Evolutionary conservation across 148 eudicot species (phyloP).

Genomic region (Rheum nobile): DNA sequence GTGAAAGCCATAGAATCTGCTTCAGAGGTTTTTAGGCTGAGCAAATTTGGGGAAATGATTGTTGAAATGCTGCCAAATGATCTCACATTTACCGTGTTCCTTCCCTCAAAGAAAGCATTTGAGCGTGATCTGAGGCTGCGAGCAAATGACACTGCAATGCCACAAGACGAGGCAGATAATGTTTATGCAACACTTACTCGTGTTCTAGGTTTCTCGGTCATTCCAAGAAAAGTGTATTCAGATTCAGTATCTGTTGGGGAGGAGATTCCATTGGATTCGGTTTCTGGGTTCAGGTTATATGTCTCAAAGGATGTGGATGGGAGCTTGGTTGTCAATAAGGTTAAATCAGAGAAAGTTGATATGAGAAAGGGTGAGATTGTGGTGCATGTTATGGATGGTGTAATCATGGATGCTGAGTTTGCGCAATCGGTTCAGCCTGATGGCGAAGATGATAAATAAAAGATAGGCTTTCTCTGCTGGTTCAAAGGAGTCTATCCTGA

Average conservation of each 20-base stretch:
- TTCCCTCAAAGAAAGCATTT: constrained; percentile 60
- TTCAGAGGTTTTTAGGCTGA: constrained; percentile 9
- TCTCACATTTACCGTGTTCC: constrained; percentile 68
- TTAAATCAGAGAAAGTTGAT: constrained; percentile 36
- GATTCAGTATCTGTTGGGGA: constrained; percentile 27
- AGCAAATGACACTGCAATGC: constrained; percentile 19
- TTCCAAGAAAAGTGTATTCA: constrained; percentile 46
- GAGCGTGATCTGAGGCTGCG: constrained; percentile 44
- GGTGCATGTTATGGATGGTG: constrained; percentile 79
- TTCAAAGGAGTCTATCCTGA: too few species aligned
- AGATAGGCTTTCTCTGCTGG: not conserved
- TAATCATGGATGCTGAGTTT: constrained; percentile 76
- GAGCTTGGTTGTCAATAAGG: constrained; percentile 48
- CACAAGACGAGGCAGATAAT: constrained; percentile 27
- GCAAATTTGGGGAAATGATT: constrained; percentile 53
- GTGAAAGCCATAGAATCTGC: constrained; percentile 5
- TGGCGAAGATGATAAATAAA: constrained; percentile 19
- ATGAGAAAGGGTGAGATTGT: constrained; percentile 38
- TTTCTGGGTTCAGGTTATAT: constrained; percentile 45
- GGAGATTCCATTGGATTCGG: constrained; percentile 43
- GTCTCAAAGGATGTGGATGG: constrained; percentile 43
- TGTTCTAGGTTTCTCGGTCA: constrained; percentile 61
- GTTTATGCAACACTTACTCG: constrained; percentile 60
- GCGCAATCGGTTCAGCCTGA: constrained; percentile 40
- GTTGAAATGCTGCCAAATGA: constrained; percentile 69